Evolutionary conservation across 1,284 basidiomycete species (phyloP).

Genomic region (Mycosarcoma mackinlayi): DNA sequence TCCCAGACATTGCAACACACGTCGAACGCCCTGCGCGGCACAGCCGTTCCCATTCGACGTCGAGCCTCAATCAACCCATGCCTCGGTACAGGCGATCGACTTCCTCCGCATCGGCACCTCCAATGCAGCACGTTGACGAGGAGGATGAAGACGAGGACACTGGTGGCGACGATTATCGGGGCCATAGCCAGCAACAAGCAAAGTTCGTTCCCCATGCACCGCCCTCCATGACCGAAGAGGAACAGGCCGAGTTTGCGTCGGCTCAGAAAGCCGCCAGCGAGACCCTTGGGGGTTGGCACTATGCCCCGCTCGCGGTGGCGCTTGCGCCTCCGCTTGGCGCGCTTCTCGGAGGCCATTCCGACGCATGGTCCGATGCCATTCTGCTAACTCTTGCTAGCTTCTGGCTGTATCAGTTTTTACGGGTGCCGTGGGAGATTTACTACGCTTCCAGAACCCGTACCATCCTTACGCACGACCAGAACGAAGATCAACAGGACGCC

Average conservation of each 20-base stretch:
- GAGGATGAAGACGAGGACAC: conserved; percentile 24
- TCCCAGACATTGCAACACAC: conserved; percentile 31
- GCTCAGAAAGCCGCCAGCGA: conserved; percentile 60
- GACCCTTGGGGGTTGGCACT: conserved; percentile 59
- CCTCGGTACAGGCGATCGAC: conserved; percentile 20
- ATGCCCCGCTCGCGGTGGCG: conserved; percentile 56
- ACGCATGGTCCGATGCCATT: conserved; percentile 69
- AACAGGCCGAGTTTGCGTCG: conserved; percentile 77
- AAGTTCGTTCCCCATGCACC: conserved; percentile 16
- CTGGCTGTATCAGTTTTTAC: conserved; percentile 65
- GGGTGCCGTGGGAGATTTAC: conserved; percentile 52
- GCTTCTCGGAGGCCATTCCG: conserved; percentile 64
- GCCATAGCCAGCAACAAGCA: conserved; percentile 10
- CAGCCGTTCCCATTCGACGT: conserved; percentile 34
- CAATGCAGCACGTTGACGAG: conserved; percentile 34
- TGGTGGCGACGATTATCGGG: background rate
- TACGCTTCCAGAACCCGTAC: conserved; percentile 50
- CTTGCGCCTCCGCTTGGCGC: conserved; percentile 58
- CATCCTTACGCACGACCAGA: conserved; percentile 55
- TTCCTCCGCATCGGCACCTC: conserved; percentile 30
- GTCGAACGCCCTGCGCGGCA: conserved; percentile 27
- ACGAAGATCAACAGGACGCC: conserved; percentile 23
- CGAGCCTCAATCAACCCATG: conserved; percentile 25
- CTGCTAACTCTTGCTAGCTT: conserved; percentile 68
- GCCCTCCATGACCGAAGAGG: conserved; percentile 36